These are phyloP conservation scores for Clonostachys rosea DNA, from an alignment of 2,329 filamentous ascomycete genomes.

Conservation along the genomic window DNA sequence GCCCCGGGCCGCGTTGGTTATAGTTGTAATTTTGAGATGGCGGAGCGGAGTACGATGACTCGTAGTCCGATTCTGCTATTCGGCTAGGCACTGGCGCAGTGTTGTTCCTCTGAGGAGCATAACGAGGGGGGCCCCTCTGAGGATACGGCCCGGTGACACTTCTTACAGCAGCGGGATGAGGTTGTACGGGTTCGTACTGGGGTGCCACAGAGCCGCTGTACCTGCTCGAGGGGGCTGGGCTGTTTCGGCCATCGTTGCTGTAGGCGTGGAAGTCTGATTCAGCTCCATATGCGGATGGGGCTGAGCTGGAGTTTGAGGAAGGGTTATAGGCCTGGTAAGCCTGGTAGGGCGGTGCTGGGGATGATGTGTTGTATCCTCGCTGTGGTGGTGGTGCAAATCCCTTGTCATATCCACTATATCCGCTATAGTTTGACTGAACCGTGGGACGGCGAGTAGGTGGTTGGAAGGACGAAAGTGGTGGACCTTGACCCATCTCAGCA, in stretches of 20 bases:
- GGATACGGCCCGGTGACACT: constrained; percentile 33
- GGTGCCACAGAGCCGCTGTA: constrained; percentile 9
- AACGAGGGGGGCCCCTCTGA: constrained; percentile 23
- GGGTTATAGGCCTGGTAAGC: too few species aligned
- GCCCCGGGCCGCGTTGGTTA: constrained; percentile 10
- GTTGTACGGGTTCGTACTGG: constrained; percentile 11
- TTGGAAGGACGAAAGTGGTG: too few species aligned
- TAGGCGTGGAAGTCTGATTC: constrained; percentile 14
- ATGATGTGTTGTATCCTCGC: too few species aligned
- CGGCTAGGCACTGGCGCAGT: constrained; percentile 32
- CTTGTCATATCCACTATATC: too few species aligned
- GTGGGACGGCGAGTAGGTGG: too few species aligned
- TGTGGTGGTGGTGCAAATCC: too few species aligned
- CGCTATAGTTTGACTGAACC: too few species aligned
- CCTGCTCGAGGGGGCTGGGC: constrained; percentile 21
- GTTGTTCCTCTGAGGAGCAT: constrained; percentile 37
- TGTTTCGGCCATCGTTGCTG: constrained; percentile 21
- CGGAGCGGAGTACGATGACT: constrained; percentile 11
- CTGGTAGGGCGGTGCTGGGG: too few species aligned
- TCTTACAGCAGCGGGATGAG: constrained; percentile 18
- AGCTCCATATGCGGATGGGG: too few species aligned
- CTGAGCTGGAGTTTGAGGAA: too few species aligned
- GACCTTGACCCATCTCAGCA: constrained; percentile 47
- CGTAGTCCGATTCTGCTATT: constrained; percentile 14
- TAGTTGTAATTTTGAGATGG: constrained; percentile 15